A percentile compares a stretch with the other conserved stretches of the same genome.
Conservation (phyloP, 2,329 filamentous ascomycete species). For the Neophaeococcomyces mojaviensis region DNA sequence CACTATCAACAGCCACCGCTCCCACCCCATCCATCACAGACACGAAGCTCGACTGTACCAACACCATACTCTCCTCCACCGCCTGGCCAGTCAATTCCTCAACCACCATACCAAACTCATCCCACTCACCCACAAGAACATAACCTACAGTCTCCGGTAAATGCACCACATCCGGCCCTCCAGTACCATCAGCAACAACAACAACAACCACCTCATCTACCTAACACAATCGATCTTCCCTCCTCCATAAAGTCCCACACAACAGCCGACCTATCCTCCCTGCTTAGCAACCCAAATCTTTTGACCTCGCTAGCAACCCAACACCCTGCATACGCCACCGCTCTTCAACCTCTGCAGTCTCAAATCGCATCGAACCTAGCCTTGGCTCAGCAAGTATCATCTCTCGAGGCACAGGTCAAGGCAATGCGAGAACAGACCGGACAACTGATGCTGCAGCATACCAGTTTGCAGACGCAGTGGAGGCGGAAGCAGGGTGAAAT, state of each 20-base stretch:
- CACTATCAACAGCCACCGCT: neutral
- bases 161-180: slow-evolving; percentile 38
- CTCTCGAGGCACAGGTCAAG: slow-evolving; percentile 42
- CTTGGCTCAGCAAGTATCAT: slow-evolving; percentile 47
- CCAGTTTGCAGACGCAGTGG: slow-evolving; percentile 89
- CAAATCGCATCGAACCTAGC: slow-evolving; percentile 65
- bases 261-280: slow-evolving; percentile 56
- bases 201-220: slow-evolving; percentile 18
- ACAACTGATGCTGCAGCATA: slow-evolving; percentile 71
- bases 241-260: slow-evolving; percentile 14
- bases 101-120: slow-evolving; percentile 10
- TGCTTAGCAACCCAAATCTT: slow-evolving; percentile 62
- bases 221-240: slow-evolving; percentile 17
- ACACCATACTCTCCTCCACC: slow-evolving; percentile 7
- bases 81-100: slow-evolving; percentile 8
- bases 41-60: too few relatives aligned
- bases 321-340: slow-evolving; percentile 64
- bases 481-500: slow-evolving; percentile 80
- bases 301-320: slow-evolving; percentile 68
- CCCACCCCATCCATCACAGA: neutral
- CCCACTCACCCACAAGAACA: slow-evolving; percentile 11
- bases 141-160: slow-evolving; percentile 24
- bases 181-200: slow-evolving; percentile 28
- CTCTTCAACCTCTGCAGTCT: slow-evolving; percentile 56
- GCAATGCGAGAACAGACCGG: slow-evolving; percentile 60